These are phyloP conservation scores for Cladorrhinum sp. DNA, from an alignment of 2,329 filamentous ascomycete species.

Conservation along the genomic window DNA sequence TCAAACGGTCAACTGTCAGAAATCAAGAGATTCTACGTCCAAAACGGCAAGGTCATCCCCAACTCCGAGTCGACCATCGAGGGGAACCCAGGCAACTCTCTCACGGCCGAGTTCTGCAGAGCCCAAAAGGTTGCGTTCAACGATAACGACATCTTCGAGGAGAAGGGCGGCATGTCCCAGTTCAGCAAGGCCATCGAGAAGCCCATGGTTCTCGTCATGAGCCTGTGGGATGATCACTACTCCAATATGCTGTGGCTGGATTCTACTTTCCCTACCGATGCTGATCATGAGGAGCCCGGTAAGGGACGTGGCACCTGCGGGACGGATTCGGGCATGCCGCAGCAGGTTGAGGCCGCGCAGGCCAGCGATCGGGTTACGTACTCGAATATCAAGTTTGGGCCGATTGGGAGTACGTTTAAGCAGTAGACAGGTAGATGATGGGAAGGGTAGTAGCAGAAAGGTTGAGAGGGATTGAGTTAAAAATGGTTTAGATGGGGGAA, in stretches of 20 bases:
- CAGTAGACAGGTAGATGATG: background rate
- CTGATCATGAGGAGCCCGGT: conserved; percentile 41
- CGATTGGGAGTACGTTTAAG: conserved; percentile 39
- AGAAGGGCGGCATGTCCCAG: conserved; percentile 54
- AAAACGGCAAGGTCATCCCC: conserved; percentile 56
- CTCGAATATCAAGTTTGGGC: conserved; percentile 58
- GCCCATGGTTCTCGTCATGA: conserved; percentile 49
- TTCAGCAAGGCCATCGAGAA: conserved; percentile 48
- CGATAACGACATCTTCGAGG: conserved; percentile 51
- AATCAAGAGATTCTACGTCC: conserved; percentile 64
- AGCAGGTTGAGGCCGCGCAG: too few relatives aligned
- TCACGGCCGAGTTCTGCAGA: conserved; percentile 58
- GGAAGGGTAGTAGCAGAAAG: too few relatives aligned
- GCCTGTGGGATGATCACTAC: conserved; percentile 62
- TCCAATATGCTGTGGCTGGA: conserved; percentile 75
- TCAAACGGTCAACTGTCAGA: conserved; percentile 52
- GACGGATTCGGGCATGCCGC: too few relatives aligned
- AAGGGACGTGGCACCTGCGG: too few relatives aligned
- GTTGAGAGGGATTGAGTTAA: too few relatives aligned
- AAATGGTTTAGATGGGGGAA: too few relatives aligned
- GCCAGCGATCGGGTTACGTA: conserved; percentile 49
- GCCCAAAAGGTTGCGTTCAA: conserved; percentile 56
- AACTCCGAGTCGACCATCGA: conserved; percentile 46
- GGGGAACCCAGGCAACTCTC: conserved; percentile 40
- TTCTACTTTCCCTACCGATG: conserved; percentile 55